Evolutionary conservation across 164 flowering plant genomes (phyloP).

Genomic region (Saururus chinensis): DNA sequence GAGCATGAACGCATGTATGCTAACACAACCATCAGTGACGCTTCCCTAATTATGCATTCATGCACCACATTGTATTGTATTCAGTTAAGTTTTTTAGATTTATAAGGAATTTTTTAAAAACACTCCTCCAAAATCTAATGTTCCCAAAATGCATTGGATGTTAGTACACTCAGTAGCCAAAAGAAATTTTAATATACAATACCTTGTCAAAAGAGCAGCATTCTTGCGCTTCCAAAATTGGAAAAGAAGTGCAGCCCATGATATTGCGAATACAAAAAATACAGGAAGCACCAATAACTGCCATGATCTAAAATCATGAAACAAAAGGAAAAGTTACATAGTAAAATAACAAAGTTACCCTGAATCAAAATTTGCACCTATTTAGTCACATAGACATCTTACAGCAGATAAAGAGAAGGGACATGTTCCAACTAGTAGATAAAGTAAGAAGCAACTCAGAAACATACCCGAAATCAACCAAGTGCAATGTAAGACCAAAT

Average conservation of each 20-base stretch:
- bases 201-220: slow-evolving; percentile 75
- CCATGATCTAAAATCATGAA: slow-evolving; percentile 39
- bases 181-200: background rate
- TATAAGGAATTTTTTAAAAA: too few relatives aligned
- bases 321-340: background rate
- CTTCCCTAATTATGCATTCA: too few relatives aligned
- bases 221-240: slow-evolving; percentile 99
- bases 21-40: too few relatives aligned
- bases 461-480: slow-evolving; percentile 71
- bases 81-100: too few relatives aligned
- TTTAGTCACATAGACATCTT: background rate
- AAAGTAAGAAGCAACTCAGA: background rate
- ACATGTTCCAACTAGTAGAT: too few relatives aligned
- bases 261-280: slow-evolving; percentile 52
- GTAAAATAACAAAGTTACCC: too few relatives aligned
- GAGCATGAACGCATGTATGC: too few relatives aligned
- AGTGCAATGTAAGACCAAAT: slow-evolving; percentile 51
- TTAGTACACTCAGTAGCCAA: background rate
- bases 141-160: background rate
- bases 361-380: too few relatives aligned
- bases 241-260: slow-evolving; percentile 81
- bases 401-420: background rate
- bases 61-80: too few relatives aligned
- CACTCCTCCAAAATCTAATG: background rate
- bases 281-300: slow-evolving; percentile 58